A percentile compares a stretch with the other conserved stretches of the same genome.
These are phyloP conservation scores for Guadua angustifolia DNA, from an alignment of 176 grass and related monocot species.

Conservation along the genomic window DNA sequence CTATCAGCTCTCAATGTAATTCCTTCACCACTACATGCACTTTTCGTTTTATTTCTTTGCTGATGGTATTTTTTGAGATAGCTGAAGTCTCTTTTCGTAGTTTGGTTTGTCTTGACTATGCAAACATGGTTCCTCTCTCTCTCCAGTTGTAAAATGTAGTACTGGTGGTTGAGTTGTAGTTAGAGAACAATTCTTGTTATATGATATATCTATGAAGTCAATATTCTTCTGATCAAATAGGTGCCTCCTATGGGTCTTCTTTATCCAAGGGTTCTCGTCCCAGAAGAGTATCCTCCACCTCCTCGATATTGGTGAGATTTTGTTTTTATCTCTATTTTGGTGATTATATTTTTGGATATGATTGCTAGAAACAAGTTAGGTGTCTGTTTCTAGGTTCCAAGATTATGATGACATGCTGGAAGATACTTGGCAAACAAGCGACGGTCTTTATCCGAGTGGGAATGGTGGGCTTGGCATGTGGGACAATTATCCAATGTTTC, in stretches of 20 bases:
- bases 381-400: constrained; percentile 68
- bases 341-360: constrained; percentile 32
- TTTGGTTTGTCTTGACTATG: neutral
- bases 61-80: constrained; percentile 1
- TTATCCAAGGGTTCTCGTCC: constrained; percentile 82
- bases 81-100: neutral
- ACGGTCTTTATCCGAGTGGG: constrained; percentile 60
- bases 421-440: constrained; percentile 79
- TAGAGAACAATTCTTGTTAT: neutral
- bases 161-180: constrained; percentile 12
- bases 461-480: constrained; percentile 77
- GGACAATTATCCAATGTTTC: constrained; percentile 81
- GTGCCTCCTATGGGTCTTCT: constrained; percentile 98
- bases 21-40: constrained; percentile 9
- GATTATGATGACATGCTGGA: constrained; percentile 98
- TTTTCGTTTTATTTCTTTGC: neutral
- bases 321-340: neutral
- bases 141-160: neutral
- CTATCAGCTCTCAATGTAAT: constrained; percentile 85
- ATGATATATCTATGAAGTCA: constrained; percentile 10
- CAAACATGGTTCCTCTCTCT: neutral
- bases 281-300: constrained; percentile 85
- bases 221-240: constrained; percentile 50
- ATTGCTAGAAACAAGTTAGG: constrained; percentile 26
- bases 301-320: constrained; percentile 80